A percentile compares a stretch with the other conserved stretches of the same genome.
Conservation (phyloP, 2,329 filamentous ascomycete species). For the Thielaviopsis punctulata region DNA sequence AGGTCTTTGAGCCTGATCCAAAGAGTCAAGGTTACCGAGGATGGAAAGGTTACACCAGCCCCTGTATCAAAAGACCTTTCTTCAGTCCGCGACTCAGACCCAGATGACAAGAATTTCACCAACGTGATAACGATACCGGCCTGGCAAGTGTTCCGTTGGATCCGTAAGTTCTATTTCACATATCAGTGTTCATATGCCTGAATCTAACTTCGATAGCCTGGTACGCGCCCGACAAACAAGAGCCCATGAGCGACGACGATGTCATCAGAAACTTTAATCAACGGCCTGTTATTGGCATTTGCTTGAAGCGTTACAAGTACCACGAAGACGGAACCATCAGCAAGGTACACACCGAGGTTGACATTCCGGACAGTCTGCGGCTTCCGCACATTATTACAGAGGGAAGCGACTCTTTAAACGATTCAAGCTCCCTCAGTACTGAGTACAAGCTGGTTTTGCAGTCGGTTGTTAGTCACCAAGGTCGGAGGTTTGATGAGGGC, state of each 20-base stretch:
- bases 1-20: slow-evolving; percentile 44
- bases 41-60: slow-evolving; percentile 15
- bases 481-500: slow-evolving; percentile 44
- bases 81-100: slow-evolving; percentile 11
- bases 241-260: slow-evolving; percentile 51
- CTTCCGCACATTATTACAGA: slow-evolving; percentile 69
- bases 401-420: slow-evolving; percentile 18
- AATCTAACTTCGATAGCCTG: slow-evolving; percentile 44
- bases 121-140: slow-evolving; percentile 91
- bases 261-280: slow-evolving; percentile 78
- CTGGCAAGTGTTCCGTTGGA: slow-evolving; percentile 91
- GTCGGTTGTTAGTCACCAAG: slow-evolving; percentile 82
- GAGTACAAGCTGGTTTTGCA: slow-evolving; percentile 89
- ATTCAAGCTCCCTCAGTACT: slow-evolving; percentile 49
- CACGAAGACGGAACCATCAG: slow-evolving; percentile 5
- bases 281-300: slow-evolving; percentile 78
- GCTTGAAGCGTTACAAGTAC: slow-evolving; percentile 62
- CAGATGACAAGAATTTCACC: slow-evolving; percentile 31
- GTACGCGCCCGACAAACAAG: slow-evolving; percentile 47
- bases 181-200: not conserved
- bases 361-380: slow-evolving; percentile 68
- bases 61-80: slow-evolving; percentile 23
- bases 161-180: slow-evolving; percentile 43
- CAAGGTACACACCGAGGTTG: slow-evolving; percentile 52
- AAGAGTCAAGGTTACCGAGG: slow-evolving; percentile 36